Base-by-base conservation (phyloP, 345 rosid genomes). In the Euphorbia lathyris region DNA sequence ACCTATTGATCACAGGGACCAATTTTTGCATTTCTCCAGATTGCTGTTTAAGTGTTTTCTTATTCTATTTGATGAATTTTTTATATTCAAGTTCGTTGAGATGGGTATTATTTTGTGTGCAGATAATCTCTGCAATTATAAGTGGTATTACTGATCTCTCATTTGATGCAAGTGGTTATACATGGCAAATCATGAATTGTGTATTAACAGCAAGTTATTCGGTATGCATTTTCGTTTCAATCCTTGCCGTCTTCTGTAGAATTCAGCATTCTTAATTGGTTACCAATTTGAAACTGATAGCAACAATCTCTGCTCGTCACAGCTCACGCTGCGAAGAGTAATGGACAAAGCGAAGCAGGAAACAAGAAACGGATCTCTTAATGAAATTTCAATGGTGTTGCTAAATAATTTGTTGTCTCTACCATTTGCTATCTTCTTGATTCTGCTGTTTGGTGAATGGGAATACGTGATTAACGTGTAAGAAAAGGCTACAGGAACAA, bases 281-380 rank as follows among this genome's bases (percentile, higher is more conserved):
- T 61, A 40, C n/a, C 26, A n/a, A 36, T 62, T 74, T 2, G 34
- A 25, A 25, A 70, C 69, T 26, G 36, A 64, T 53, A 45, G 56
- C 68, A 48, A 67, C 42, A 64, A 43, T 69, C 1, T 77, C 60
- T 70, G 17, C 67, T 59, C 73, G 47, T 72, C 59, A 64, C 86
- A 94, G 98, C 93, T 94, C 62, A 91, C 90, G 22, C 75, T 94
- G 40, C 86, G 93, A 53, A 78, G 66, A 38, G 87, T 88, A 61
- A 94, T 94, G 97, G 96, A 94, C 83, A 90, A 82, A 81, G 97
- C 97, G 66, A 91, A 94, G 83, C 90, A 86, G 71, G 45, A 80
- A 13, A 90, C 97, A 25, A 84, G 79, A 74, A 86, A 87, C 7
- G 96, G 96, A 70, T 75, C 88, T 26, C 89, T 94, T 13, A 91